A percentile compares a stretch with the other conserved stretches of the same genome.
Conservation (phyloP, 345 rosid genomes). For the Aethionema arabicum region DNA sequence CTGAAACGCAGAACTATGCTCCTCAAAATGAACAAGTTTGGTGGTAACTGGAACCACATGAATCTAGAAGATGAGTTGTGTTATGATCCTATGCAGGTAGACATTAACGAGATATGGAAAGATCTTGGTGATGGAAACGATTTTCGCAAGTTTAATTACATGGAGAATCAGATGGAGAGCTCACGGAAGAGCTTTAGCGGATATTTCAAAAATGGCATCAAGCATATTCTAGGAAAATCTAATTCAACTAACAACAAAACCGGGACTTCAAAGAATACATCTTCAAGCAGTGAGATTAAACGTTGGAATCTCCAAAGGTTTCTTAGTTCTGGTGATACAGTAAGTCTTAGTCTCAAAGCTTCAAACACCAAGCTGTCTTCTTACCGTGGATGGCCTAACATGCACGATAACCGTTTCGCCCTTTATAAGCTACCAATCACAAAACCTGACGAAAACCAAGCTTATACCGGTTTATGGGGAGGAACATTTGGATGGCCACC, state of each 20-base stretch:
- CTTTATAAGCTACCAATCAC: constrained; percentile 68
- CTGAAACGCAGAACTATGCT: constrained; percentile 63
- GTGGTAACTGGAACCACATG: constrained; percentile 39
- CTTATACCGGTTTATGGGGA: constrained; percentile 85
- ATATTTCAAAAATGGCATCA: constrained; percentile 52
- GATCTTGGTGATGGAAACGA: constrained; percentile 39
- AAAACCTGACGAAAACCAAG: constrained; percentile 49
- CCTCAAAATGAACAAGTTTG: constrained; percentile 46
- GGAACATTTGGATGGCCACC: constrained; percentile 93
- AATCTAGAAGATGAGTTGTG: constrained; percentile 41
- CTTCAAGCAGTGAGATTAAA: constrained; percentile 59
- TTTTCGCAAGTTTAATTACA: constrained; percentile 32
- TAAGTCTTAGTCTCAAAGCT: constrained; percentile 59
- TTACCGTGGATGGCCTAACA: constrained; percentile 83
- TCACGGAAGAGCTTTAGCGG: constrained; percentile 49
- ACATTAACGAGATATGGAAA: constrained; percentile 46
- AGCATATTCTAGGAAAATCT: constrained; percentile 59
- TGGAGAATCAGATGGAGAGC: constrained; percentile 35
- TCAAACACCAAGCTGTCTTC: constrained; percentile 54
- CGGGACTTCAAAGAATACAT: constrained; percentile 38
- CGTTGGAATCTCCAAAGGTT: constrained; percentile 55
- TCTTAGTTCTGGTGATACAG: constrained; percentile 58
- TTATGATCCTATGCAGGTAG: constrained; percentile 45
- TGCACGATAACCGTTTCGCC: constrained; percentile 71
- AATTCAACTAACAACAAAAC: constrained; percentile 38